Percentiles rank a stretch among this genome's conserved stretches.
These are phyloP conservation scores for Prinsepia uniflora DNA, from an alignment of 306 rosid species.

Conservation along the genomic window DNA sequence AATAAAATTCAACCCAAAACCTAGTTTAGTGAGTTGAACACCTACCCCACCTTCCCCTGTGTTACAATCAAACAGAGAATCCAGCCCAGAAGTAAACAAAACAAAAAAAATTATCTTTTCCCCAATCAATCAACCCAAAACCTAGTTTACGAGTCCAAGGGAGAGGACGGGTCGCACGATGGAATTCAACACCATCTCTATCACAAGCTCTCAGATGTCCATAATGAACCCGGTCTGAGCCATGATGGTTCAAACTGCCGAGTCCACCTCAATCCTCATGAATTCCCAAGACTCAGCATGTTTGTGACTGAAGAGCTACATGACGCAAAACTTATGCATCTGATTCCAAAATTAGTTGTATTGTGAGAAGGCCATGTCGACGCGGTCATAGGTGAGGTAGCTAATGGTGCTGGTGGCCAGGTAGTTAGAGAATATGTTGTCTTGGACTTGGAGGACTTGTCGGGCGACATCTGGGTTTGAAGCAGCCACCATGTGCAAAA, in stretches of 20 bases:
- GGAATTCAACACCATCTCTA: no score
- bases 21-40: no score
- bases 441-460: constrained; percentile 74
- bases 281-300: constrained; percentile 80
- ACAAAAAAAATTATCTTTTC: no score
- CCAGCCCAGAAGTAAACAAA: no score
- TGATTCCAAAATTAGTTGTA: constrained; percentile 92
- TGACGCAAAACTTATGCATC: constrained; percentile 81
- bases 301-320: constrained; percentile 79
- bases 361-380: constrained; percentile 94
- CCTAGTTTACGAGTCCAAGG: no score
- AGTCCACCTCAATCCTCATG: constrained; percentile 67
- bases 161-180: no score
- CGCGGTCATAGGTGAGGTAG: constrained; percentile 74
- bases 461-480: constrained; percentile 58
- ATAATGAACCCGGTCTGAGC: constrained; percentile 30
- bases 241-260: constrained; percentile 16
- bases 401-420: constrained; percentile 77
- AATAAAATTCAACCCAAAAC: no score
- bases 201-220: constrained; percentile 56
- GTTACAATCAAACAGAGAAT: no score
- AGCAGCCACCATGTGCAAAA: constrained; percentile 62
- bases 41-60: no score
- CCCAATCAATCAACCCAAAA: no score
- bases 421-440: constrained; percentile 69